phyloP scores from a whole-genome alignment of 768 basidiomycete species.

The Botryobasidium botryosum region DNA sequence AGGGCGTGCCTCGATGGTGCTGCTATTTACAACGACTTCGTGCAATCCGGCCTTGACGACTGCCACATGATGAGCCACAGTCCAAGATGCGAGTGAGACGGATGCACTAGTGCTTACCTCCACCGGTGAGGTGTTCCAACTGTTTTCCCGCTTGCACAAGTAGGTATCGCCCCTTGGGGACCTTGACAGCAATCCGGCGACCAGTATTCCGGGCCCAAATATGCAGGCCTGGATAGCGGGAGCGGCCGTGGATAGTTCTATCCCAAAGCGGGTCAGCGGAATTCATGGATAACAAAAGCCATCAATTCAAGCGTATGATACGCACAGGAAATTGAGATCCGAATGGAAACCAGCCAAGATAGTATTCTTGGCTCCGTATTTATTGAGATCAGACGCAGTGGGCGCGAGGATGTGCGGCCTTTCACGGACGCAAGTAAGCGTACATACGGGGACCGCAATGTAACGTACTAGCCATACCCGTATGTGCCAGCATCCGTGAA shows the following conservation, averaged over 20 bases:
- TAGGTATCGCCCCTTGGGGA: slow-evolving; percentile 63
- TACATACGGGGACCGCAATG: background rate
- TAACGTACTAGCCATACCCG: slow-evolving; percentile 31
- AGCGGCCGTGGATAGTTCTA: slow-evolving; percentile 69
- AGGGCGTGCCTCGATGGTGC: slow-evolving; percentile 42
- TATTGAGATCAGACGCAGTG: slow-evolving; percentile 76
- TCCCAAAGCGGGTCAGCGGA: slow-evolving; percentile 12
- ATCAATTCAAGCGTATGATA: slow-evolving; percentile 15
- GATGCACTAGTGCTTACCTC: too few species aligned
- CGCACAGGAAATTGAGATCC: slow-evolving; percentile 70
- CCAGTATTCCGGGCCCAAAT: slow-evolving; percentile 94
- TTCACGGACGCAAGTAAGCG: background rate
- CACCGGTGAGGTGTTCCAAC: slow-evolving; percentile 75
- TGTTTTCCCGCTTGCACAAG: slow-evolving; percentile 95
- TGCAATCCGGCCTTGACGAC: slow-evolving; percentile 78
- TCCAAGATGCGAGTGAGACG: background rate
- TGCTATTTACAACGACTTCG: slow-evolving; percentile 80
- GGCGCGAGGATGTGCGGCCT: slow-evolving; percentile 83
- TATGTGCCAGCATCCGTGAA: slow-evolving; percentile 72
- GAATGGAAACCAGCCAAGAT: slow-evolving; percentile 91
- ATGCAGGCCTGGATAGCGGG: slow-evolving; percentile 72
- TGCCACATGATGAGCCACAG: slow-evolving; percentile 5
- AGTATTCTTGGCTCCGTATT: slow-evolving; percentile 60
- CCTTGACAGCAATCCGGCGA: slow-evolving; percentile 72
- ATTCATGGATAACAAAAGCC: slow-evolving; percentile 9